Evolutionary conservation across 2,329 filamentous ascomycete genomes (phyloP).

Genomic region (Exophiala bonariae): DNA sequence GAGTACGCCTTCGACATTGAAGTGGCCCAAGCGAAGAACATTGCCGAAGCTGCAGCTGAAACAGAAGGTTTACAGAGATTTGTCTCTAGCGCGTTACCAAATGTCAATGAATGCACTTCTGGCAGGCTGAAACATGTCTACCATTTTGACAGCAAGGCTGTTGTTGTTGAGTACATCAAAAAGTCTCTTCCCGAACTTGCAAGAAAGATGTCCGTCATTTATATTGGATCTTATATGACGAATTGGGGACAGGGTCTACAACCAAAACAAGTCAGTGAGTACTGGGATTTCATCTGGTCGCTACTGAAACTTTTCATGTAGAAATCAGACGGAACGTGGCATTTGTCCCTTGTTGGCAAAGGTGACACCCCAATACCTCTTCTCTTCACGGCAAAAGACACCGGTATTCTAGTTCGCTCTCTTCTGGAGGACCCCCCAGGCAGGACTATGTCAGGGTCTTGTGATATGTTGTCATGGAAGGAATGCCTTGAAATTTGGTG

Average conservation of each 20-base stretch:
- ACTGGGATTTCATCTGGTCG: too few species aligned
- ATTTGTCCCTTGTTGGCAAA: too few species aligned
- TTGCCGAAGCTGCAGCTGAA: conserved; percentile 54
- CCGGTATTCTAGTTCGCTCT: too few species aligned
- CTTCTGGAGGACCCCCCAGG: too few species aligned
- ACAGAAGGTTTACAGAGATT: conserved; percentile 41
- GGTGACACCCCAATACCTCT: too few species aligned
- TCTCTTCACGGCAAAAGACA: too few species aligned
- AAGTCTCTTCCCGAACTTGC: conserved; percentile 46
- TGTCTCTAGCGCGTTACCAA: conserved; percentile 53
- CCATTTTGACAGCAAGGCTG: conserved; percentile 56
- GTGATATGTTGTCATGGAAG: too few species aligned
- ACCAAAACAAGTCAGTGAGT: too few species aligned
- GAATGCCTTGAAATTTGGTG: too few species aligned
- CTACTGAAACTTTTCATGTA: too few species aligned
- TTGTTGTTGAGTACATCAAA: conserved; percentile 47
- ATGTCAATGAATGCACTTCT: conserved; percentile 48
- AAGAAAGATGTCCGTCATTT: conserved; percentile 45
- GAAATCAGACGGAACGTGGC: too few species aligned
- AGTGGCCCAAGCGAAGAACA: conserved; percentile 54
- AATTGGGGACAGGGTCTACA: not conserved
- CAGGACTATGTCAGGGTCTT: too few species aligned
- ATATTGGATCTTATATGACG: conserved; percentile 14
- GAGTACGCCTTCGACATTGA: conserved; percentile 52
- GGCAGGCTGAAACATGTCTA: conserved; percentile 52